Evolutionary conservation across 2,329 filamentous ascomycete species (phyloP).

Genomic region (Venturia carpophila): DNA sequence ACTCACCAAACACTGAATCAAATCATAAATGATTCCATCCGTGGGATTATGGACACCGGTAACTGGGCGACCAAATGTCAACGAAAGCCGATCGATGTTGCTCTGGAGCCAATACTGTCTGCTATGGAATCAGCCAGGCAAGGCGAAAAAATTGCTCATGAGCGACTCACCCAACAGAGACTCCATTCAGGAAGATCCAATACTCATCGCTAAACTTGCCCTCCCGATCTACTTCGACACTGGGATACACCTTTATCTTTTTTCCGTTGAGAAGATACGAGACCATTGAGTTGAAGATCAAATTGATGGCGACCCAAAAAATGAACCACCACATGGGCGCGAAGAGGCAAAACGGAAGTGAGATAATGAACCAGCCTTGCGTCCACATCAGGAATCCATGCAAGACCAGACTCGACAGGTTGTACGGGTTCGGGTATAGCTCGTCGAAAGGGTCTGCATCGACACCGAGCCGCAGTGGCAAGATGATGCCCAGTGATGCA

Average conservation of each 20-base stretch:
- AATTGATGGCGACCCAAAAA: conserved; percentile 26
- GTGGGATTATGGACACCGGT: conserved; percentile 70
- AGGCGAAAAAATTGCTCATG: conserved; percentile 13
- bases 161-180: conserved; percentile 50
- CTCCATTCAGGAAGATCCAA: conserved; percentile 76
- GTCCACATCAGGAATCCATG: conserved; percentile 52
- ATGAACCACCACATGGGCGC: conserved; percentile 37
- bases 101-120: conserved; percentile 38
- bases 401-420: conserved; percentile 49
- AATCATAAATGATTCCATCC: conserved; percentile 63
- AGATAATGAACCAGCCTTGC: conserved; percentile 55
- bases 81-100: conserved; percentile 62
- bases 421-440: conserved; percentile 50
- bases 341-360: conserved; percentile 43
- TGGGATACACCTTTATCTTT: conserved; percentile 40
- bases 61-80: conserved; percentile 64
- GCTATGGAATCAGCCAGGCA: conserved; percentile 18
- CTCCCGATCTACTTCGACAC: conserved; percentile 41
- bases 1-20: conserved; percentile 60
- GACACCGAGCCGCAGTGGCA: conserved; percentile 19
- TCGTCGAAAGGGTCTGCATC: conserved; percentile 42
- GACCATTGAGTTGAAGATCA: conserved; percentile 28
- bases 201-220: conserved; percentile 49
- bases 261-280: conserved; percentile 31
- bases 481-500: conserved; percentile 22